phyloP scores from a whole-genome alignment of 2,329 filamentous ascomycete species.

The Aspergillus carbonarius region DNA sequence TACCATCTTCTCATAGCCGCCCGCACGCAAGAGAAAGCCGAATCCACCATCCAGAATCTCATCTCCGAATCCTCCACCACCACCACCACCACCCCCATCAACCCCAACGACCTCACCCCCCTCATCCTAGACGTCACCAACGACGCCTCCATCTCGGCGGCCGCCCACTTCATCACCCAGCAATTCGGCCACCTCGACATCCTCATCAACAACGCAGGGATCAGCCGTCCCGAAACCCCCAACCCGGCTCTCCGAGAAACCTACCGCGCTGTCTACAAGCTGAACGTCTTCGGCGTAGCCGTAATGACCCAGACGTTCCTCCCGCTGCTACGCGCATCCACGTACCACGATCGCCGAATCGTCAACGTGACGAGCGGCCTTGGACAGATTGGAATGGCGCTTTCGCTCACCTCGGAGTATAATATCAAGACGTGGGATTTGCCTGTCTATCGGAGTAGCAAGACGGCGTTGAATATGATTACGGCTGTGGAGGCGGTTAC shows the following conservation, averaged over 20 bases:
- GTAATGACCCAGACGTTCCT: conserved; percentile 7
- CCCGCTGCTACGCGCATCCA: conserved; percentile 3
- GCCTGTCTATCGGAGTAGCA: conserved; percentile 8
- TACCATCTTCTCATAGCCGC: too few relatives aligned
- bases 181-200: too few relatives aligned
- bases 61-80: too few relatives aligned
- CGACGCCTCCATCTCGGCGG: too few relatives aligned
- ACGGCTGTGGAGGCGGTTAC: conserved; percentile 1
- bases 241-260: conserved; percentile 2
- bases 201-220: too few relatives aligned
- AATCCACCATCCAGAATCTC: too few relatives aligned
- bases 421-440: background rate
- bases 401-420: background rate
- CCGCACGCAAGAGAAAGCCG: too few relatives aligned
- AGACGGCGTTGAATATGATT: conserved; percentile 7
- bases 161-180: too few relatives aligned
- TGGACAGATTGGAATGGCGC: conserved; percentile 3
- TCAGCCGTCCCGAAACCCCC: background rate
- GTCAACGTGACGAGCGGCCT: conserved; percentile 10
- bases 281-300: conserved; percentile 5
- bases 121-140: too few relatives aligned
- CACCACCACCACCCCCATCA: too few relatives aligned
- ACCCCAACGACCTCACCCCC: too few relatives aligned
- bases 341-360: conserved; percentile 9
- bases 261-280: conserved; percentile 3